phyloP scores from a whole-genome alignment of 768 basidiomycete species.

The Tulasnella sp. region DNA sequence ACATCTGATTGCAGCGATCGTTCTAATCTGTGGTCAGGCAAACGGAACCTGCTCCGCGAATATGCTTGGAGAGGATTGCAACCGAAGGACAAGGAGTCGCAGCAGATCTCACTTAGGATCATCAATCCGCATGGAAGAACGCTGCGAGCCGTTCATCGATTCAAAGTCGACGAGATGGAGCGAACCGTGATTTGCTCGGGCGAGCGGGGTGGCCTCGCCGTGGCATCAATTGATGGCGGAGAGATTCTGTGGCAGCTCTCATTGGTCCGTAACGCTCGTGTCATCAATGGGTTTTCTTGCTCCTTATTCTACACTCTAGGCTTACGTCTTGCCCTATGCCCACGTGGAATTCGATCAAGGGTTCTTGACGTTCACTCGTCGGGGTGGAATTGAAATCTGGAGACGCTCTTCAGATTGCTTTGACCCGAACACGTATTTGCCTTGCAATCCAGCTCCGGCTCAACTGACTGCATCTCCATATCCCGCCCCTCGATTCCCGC shows the following conservation, averaged over 20 bases:
- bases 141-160: constrained; percentile 41
- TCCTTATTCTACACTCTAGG: constrained; percentile 23
- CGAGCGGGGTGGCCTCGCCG: constrained; percentile 42
- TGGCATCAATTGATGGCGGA: constrained; percentile 42
- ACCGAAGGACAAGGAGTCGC: no score
- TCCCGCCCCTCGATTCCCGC: not conserved
- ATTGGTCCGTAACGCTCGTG: constrained; percentile 28
- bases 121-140: not conserved
- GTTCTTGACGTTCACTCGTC: constrained; percentile 57
- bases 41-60: not conserved
- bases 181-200: constrained; percentile 51
- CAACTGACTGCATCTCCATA: not conserved
- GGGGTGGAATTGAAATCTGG: constrained; percentile 61
- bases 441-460: not conserved
- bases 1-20: not conserved
- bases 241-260: constrained; percentile 52
- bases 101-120: not conserved
- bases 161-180: constrained; percentile 60
- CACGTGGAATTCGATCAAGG: constrained; percentile 67
- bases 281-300: not conserved
- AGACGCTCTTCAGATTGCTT: constrained; percentile 21
- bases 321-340: constrained; percentile 39
- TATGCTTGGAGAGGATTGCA: not conserved
- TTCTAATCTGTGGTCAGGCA: not conserved
- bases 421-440: not conserved